Conservation (phyloP, 768 basidiomycete species). For the Mycena metata region DNA sequence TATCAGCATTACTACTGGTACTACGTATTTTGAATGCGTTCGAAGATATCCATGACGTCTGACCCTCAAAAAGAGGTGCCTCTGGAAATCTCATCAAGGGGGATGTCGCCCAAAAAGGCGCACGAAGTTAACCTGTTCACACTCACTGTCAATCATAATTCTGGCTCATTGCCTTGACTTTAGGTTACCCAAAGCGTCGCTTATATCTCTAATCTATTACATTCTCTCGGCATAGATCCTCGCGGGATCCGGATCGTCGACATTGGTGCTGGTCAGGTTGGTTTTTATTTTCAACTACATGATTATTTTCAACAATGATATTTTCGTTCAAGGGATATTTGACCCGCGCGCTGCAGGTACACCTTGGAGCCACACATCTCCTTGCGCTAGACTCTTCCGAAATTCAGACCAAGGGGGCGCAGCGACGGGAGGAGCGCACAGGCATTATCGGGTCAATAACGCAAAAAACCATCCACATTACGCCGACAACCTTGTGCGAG, state of each 20-base stretch:
- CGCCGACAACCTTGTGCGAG: conserved; percentile 58
- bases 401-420: conserved; percentile 71
- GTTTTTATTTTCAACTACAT: conserved; percentile 29
- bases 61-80: conserved; percentile 14
- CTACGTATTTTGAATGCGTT: background rate
- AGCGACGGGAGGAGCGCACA: conserved; percentile 53
- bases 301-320: conserved; percentile 4
- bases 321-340: conserved; percentile 66
- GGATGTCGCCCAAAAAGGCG: conserved; percentile 83
- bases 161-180: background rate
- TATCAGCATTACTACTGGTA: conserved; percentile 14
- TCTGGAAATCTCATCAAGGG: conserved; percentile 42
- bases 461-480: conserved; percentile 71
- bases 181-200: conserved; percentile 70
- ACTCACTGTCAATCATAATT: conserved; percentile 8
- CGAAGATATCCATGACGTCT: background rate
- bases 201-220: conserved; percentile 60
- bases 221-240: conserved; percentile 40
- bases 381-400: conserved; percentile 78
- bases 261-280: conserved; percentile 80
- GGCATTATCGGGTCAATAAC: conserved; percentile 55
- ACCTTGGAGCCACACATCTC: conserved; percentile 56
- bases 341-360: conserved; percentile 61
- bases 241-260: conserved; percentile 67
- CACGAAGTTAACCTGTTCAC: conserved; percentile 60